Base-by-base conservation (phyloP, 352 stramenopile species). In the Phytophthora quininea region DNA sequence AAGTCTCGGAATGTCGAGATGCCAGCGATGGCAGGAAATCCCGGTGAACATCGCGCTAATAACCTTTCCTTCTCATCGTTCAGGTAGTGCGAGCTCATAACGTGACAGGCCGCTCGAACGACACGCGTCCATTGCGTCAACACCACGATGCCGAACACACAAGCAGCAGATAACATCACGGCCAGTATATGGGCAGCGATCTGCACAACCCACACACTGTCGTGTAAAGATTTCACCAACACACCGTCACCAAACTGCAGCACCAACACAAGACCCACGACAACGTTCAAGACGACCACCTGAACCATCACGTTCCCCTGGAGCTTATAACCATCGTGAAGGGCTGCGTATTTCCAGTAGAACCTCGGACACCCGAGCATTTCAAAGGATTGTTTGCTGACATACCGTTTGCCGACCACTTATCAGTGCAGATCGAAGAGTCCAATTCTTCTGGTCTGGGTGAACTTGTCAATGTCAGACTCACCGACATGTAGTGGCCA, bases 381-480 rank as follows among this genome's bases (percentile, higher is more conserved):
- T 55, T 57, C 3, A 32, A 56, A 11, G 45, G 54, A 32, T 8
- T 54, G 54, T 64, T 49, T 14, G 54, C 29, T 12, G 45, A n/a
- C 19, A 56, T 32, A n/a, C 9, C 11, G 6, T 45, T 56, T 38
- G 3, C 32, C 4, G 12, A 45, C 15, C 42, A 67, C 64, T 53
- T 74, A 2, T 14, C 30, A 29, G 54, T 46, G 35, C 73, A 43
- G 24, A 75, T 60, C 0, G 27, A 37, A 2, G 45, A 19, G 10
- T 71, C 54, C 14, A 82, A 40, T 4, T 58, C 45, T 1, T 58
- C 15, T 3, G 60, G 27, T 19, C 59, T 69, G 11, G 69, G 67
- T 3, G 27, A 35, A 31, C 51, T 56, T n/a, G 77, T 83, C 52
- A 83, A 33, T 19, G 54, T 64, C 4, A 84, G 57, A 1, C 55